phyloP scores from a whole-genome alignment of 345 rosid species.

The Rhodamnia argentea region DNA sequence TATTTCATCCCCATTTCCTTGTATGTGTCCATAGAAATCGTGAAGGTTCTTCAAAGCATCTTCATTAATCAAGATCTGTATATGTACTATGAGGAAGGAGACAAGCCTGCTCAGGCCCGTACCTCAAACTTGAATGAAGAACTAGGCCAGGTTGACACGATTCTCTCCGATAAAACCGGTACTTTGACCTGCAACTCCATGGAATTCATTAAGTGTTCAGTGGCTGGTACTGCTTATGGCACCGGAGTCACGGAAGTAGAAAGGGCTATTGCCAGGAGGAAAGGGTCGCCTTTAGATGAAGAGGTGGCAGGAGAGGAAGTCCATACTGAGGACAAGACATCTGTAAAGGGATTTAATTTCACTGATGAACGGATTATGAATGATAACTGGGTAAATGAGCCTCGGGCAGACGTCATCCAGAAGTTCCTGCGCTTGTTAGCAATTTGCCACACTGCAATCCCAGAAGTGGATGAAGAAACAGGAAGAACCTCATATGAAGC shows the following conservation, averaged over 20 bases:
- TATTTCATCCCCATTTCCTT: conserved; percentile 90
- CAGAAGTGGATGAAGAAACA: conserved; percentile 74
- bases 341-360: conserved; percentile 73
- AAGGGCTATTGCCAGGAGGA: conserved; percentile 63
- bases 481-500: conserved; percentile 73
- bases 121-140: conserved; percentile 98
- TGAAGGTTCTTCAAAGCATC: conserved; percentile 81
- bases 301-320: conserved; percentile 26
- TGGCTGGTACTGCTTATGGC: conserved; percentile 82
- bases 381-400: conserved; percentile 65
- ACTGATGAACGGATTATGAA: conserved; percentile 64
- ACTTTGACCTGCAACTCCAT: conserved; percentile 94
- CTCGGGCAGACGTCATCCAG: conserved; percentile 41
- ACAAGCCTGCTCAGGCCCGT: conserved; percentile 86
- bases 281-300: conserved; percentile 37
- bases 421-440: conserved; percentile 64
- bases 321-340: conserved; percentile 22
- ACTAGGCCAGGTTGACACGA: conserved; percentile 91
- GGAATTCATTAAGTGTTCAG: conserved; percentile 90
- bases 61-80: conserved; percentile 77
- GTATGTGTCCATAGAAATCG: conserved; percentile 89
- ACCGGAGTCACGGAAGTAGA: conserved; percentile 86
- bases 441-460: conserved; percentile 91
- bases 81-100: conserved; percentile 83
- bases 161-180: conserved; percentile 90